Conservation (phyloP, 2,329 filamentous ascomycete genomes). For the Aureobasidium sp. region DNA sequence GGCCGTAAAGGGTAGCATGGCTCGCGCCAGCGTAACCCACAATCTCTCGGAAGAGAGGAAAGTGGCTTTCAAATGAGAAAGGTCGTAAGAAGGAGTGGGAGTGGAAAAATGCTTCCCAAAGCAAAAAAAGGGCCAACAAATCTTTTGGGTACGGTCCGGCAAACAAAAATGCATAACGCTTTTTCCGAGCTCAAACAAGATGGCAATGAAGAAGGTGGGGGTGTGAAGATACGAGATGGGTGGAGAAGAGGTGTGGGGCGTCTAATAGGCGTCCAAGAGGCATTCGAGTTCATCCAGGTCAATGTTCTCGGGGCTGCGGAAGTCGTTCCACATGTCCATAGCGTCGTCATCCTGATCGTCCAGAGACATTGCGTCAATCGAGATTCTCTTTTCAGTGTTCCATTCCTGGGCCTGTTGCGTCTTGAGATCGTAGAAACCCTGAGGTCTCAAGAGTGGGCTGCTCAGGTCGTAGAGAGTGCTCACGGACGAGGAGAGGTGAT, state of each 20-base stretch:
- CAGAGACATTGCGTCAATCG: conserved; percentile 15
- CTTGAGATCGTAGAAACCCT: conserved; percentile 12
- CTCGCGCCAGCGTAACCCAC: background rate
- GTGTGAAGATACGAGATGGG: background rate
- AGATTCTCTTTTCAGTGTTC: conserved; percentile 6
- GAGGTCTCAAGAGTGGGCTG: conserved; percentile 38
- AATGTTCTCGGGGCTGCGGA: conserved; percentile 73
- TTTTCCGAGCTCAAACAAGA: conserved; percentile 4
- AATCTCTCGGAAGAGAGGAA: background rate
- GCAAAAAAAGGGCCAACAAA: background rate
- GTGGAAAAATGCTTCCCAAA: background rate
- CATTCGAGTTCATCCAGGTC: conserved; percentile 90
- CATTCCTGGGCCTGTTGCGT: conserved; percentile 1
- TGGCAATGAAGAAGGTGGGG: background rate
- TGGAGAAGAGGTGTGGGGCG: background rate
- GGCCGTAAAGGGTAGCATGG: background rate
- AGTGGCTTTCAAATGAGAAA: background rate
- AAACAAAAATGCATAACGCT: conserved; percentile 1
- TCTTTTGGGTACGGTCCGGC: background rate
- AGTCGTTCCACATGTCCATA: conserved; percentile 22
- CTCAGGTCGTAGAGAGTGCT: conserved; percentile 32
- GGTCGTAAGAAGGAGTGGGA: background rate
- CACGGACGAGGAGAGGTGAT: conserved; percentile 40
- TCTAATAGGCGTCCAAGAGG: conserved; percentile 55
- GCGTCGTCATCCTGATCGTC: conserved; percentile 19